These are phyloP conservation scores for Cardiospermum halicacabum DNA, from an alignment of 345 rosid genomes.

Conservation along the genomic window DNA sequence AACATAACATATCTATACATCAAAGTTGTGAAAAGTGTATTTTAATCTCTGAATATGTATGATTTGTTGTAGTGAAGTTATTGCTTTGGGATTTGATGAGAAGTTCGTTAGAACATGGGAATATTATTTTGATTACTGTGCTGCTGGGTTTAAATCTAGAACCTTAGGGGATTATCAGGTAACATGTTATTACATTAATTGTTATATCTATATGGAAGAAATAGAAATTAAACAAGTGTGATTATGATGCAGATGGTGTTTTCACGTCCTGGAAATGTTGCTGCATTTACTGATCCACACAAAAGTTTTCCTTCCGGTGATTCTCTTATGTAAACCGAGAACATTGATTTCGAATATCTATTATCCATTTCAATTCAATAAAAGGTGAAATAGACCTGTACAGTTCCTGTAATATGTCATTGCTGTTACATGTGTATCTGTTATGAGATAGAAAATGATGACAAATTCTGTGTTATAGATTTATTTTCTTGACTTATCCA, in stretches of 20 bases:
- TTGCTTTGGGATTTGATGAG: conserved; percentile 64
- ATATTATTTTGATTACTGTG: conserved; percentile 83
- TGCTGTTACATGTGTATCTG: no score
- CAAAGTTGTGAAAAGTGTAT: neutral
- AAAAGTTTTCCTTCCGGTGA: conserved; percentile 32
- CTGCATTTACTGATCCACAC: conserved; percentile 45
- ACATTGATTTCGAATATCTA: neutral
- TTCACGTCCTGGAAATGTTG: conserved; percentile 66
- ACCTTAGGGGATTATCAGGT: conserved; percentile 82
- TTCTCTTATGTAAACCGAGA: neutral
- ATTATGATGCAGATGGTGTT: conserved; percentile 45
- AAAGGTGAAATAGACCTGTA: no score
- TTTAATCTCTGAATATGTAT: neutral
- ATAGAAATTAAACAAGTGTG: neutral
- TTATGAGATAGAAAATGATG: no score
- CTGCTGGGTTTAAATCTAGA: conserved; percentile 74
- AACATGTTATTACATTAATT: neutral
- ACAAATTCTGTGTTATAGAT: no score
- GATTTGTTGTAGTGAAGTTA: conserved; percentile 44
- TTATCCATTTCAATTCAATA: neutral
- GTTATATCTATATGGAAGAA: no score
- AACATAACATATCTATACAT: neutral
- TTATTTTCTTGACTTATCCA: no score
- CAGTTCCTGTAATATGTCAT: no score
- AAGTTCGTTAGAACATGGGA: conserved; percentile 90